Percentiles rank a stretch among this genome's conserved stretches.
Conservation (phyloP, 169 alveolate species). For the Plasmodium coatneyi region DNA sequence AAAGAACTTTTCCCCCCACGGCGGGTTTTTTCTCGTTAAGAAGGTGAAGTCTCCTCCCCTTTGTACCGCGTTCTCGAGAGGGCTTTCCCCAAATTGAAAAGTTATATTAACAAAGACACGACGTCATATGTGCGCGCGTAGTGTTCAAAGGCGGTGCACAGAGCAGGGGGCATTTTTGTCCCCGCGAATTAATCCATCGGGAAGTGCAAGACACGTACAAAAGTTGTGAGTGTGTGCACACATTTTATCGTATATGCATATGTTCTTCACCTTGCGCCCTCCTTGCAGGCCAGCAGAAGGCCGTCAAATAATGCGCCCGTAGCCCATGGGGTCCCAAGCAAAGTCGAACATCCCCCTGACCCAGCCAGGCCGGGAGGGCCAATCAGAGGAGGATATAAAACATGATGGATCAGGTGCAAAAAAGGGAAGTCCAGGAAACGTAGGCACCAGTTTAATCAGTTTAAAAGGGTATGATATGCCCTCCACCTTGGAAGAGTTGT, state of each 20-base stretch:
- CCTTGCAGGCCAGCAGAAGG: not conserved
- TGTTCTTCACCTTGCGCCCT: not conserved
- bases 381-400: not conserved
- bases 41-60: not conserved
- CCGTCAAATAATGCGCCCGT: not conserved
- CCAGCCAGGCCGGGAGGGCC: not conserved
- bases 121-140: not conserved
- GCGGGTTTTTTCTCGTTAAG: not conserved
- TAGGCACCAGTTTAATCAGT: not conserved
- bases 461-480: conserved; percentile 70
- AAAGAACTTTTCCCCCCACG: not conserved
- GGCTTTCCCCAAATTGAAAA: not conserved
- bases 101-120: not conserved
- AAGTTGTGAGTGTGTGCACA: not conserved
- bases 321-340: conserved; percentile 23
- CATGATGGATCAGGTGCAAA: not conserved
- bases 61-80: not conserved
- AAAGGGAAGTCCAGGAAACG: not conserved
- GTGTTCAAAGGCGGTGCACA: no score
- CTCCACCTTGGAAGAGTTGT: conserved; percentile 14
- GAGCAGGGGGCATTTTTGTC: no score
- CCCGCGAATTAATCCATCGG: no score
- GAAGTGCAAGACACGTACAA: no score
- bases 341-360: conserved; percentile 21
- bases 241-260: not conserved